Conservation (phyloP, 306 rosid species). For the Datisca glomerata region DNA sequence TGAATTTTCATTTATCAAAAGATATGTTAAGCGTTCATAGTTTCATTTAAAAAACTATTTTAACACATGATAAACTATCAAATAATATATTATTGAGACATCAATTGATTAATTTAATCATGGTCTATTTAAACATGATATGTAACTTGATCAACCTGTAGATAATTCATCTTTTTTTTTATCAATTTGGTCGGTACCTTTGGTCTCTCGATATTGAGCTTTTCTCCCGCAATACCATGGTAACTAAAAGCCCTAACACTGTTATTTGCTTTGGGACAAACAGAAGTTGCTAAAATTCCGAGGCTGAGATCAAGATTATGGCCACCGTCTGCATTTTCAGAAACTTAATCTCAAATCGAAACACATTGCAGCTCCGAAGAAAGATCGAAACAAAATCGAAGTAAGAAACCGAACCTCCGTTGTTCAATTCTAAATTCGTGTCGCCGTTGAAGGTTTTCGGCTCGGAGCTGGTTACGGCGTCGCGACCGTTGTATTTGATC, state of each 20-base stretch:
- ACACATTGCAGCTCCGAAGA: background rate
- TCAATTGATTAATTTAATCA: too few relatives aligned
- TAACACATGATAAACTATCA: too few relatives aligned
- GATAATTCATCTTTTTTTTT: background rate
- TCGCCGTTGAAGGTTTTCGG: slow-evolving; percentile 15
- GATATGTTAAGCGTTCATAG: too few relatives aligned
- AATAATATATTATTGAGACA: too few relatives aligned
- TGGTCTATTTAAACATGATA: too few relatives aligned
- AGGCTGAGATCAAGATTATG: slow-evolving; percentile 46
- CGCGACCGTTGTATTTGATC: slow-evolving; percentile 11
- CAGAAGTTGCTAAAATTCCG: slow-evolving; percentile 26
- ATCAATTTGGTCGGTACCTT: slow-evolving; percentile 24
- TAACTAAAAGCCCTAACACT: slow-evolving; percentile 8
- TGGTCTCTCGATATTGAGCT: slow-evolving; percentile 14
- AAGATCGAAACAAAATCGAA: background rate
- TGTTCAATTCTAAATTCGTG: slow-evolving; percentile 6
- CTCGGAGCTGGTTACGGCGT: slow-evolving; percentile 10
- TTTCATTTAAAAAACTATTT: too few relatives aligned
- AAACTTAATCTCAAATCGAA: background rate
- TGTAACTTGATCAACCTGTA: too few relatives aligned
- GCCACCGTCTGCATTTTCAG: slow-evolving; percentile 19
- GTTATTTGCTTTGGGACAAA: slow-evolving; percentile 13
- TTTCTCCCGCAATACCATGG: slow-evolving; percentile 12
- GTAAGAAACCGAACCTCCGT: background rate
- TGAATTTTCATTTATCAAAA: too few relatives aligned